Conservation (phyloP, 495 filamentous ascomycete genomes). For the Schizothecium vesticola region DNA sequence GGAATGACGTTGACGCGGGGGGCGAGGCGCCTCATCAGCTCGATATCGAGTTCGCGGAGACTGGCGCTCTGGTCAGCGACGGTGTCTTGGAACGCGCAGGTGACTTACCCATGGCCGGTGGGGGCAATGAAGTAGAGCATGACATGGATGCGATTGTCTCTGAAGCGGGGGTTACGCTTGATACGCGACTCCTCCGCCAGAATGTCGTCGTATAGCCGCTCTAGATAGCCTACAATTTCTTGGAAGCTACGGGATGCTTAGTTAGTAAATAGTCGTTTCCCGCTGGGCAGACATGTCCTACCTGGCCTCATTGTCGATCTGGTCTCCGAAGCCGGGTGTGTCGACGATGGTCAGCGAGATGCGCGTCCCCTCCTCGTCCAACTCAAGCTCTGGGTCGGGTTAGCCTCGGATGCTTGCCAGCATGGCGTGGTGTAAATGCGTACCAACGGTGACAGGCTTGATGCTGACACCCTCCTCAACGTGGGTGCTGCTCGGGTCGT, state of each 20-base stretch:
- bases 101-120: constrained; percentile 81
- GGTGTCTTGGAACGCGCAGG: constrained; percentile 20
- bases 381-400: constrained; percentile 68
- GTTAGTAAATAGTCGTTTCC: neutral
- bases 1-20: constrained; percentile 98
- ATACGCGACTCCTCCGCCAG: constrained; percentile 98
- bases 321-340: constrained; percentile 96
- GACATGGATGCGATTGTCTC: constrained; percentile 96
- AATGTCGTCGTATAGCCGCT: constrained; percentile 99
- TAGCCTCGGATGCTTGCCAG: constrained; percentile 6
- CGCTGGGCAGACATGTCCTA: constrained; percentile 28
- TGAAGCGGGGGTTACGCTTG: constrained; percentile 99
- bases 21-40: constrained; percentile 98
- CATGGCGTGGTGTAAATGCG: constrained; percentile 29
- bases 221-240: constrained; percentile 95
- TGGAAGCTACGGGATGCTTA: constrained; percentile 61
- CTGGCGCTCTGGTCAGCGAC: constrained; percentile 36
- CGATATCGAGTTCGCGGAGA: constrained; percentile 96
- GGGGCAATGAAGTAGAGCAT: constrained; percentile 99
- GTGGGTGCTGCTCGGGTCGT: constrained; percentile 83
- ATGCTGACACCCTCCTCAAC: constrained; percentile 95
- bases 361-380: constrained; percentile 97
- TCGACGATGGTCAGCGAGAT: constrained; percentile 98
- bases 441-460: constrained; percentile 97
- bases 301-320: constrained; percentile 99